Evolutionary conservation across 768 basidiomycete genomes (phyloP).

Genomic region (Astraeus odoratus): DNA sequence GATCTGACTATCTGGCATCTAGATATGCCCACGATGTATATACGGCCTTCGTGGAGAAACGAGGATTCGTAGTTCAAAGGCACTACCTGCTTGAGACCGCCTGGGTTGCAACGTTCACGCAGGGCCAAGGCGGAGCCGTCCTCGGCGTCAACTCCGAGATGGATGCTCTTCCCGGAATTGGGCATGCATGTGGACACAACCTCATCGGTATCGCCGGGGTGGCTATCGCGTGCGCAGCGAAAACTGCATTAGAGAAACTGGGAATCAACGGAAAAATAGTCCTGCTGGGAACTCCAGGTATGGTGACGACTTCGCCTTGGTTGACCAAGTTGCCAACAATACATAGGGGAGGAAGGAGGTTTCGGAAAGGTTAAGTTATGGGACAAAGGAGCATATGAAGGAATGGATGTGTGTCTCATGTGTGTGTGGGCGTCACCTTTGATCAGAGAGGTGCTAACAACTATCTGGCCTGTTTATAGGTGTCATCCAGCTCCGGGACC

Average conservation of each 20-base stretch:
- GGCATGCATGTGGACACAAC: slow-evolving; percentile 80
- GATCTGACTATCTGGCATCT: neutral
- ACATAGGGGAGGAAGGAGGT: slow-evolving; percentile 70
- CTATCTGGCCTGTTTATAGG: slow-evolving; percentile 32
- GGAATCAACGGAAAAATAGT: slow-evolving; percentile 63
- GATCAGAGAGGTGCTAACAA: neutral
- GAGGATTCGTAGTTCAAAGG: slow-evolving; percentile 57
- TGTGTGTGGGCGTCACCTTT: slow-evolving; percentile 19
- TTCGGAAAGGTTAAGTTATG: slow-evolving; percentile 67
- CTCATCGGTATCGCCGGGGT: slow-evolving; percentile 74
- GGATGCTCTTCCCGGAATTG: slow-evolving; percentile 54
- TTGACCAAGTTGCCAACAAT: neutral
- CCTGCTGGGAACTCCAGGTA: slow-evolving; percentile 75
- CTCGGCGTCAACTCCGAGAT: slow-evolving; percentile 82
- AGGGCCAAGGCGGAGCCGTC: slow-evolving; percentile 59
- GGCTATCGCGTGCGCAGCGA: slow-evolving; percentile 64
- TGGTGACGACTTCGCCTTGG: neutral
- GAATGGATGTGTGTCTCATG: slow-evolving; percentile 77
- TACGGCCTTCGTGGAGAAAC: slow-evolving; percentile 57
- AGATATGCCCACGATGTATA: slow-evolving; percentile 70
- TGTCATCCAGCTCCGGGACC: slow-evolving; percentile 81
- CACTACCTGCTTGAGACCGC: slow-evolving; percentile 65
- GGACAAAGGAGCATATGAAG: slow-evolving; percentile 64
- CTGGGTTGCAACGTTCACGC: slow-evolving; percentile 63
- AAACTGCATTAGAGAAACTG: slow-evolving; percentile 52